phyloP scores from a whole-genome alignment of 2,329 filamentous ascomycete species.

The Cladosporium sphaerospermum region DNA sequence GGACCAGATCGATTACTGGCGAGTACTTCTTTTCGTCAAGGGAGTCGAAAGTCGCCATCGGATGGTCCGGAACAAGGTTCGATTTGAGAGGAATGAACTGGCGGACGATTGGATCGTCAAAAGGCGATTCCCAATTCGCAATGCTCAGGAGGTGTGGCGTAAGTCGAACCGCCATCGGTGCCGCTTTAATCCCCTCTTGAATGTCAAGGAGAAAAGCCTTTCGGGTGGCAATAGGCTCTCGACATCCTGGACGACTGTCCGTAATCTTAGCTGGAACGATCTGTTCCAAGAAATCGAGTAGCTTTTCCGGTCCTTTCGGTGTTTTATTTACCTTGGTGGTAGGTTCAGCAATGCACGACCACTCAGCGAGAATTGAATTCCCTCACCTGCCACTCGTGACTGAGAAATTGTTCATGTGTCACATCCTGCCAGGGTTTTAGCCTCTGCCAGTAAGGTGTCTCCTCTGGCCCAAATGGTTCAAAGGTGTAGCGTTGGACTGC shows the following conservation, averaged over 20 bases:
- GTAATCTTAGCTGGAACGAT: constrained; percentile 49
- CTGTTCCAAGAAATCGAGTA: constrained; percentile 45
- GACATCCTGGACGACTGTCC: constrained; percentile 18
- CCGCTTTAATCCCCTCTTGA: constrained; percentile 44
- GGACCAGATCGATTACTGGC: constrained; percentile 52
- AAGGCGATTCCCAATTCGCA: constrained; percentile 54
- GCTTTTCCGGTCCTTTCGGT: constrained; percentile 42
- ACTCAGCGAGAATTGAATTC: neutral
- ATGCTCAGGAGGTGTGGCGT: constrained; percentile 56
- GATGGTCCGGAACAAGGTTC: constrained; percentile 49
- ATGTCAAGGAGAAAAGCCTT: constrained; percentile 52
- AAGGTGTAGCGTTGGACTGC: neutral
- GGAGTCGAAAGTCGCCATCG: constrained; percentile 50
- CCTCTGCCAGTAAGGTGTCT: neutral
- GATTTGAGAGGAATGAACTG: constrained; percentile 57
- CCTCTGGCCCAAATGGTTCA: neutral
- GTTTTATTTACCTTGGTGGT: constrained; percentile 34
- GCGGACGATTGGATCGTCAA: constrained; percentile 53
- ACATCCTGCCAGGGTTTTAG: constrained; percentile 42
- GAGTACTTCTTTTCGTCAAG: constrained; percentile 53
- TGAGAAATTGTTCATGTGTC: constrained; percentile 44
- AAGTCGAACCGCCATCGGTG: constrained; percentile 56
- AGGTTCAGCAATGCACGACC: too few relatives aligned
- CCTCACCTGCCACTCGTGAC: constrained; percentile 51
- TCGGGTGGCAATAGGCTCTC: constrained; percentile 37